A percentile compares a stretch with the other conserved stretches of the same genome.
phyloP scores from a whole-genome alignment of 305 asterid genomes.

The Fraxinus xanthoxyloides region DNA sequence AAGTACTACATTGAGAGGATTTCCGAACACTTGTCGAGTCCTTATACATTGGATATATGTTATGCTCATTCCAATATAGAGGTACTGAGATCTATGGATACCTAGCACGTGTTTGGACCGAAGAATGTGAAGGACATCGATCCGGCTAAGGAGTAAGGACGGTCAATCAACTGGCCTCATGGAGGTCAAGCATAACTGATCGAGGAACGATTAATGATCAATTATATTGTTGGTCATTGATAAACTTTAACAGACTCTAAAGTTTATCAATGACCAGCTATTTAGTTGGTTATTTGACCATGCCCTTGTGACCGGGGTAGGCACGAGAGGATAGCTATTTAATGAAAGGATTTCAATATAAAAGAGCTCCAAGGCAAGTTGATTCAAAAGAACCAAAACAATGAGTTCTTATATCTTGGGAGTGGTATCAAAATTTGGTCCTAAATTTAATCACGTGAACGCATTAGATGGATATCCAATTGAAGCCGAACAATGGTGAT shows the following conservation, averaged over 20 bases:
- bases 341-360: background rate
- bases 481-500: no score
- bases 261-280: background rate
- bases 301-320: background rate
- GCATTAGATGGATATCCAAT: background rate
- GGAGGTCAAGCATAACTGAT: background rate
- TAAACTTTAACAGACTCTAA: background rate
- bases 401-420: background rate
- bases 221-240: no score
- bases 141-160: background rate
- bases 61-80: background rate
- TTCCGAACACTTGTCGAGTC: background rate
- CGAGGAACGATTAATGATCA: background rate
- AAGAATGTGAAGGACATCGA: background rate
- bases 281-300: background rate
- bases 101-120: background rate
- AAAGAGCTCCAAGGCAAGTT: background rate
- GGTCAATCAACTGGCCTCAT: background rate
- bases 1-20: no score
- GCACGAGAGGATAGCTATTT: background rate
- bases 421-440: background rate
- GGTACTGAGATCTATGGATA: background rate
- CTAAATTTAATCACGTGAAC: background rate
- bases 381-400: background rate
- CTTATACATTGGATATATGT: background rate